Evolutionary conservation across 225 moss, liverwort and hornwort genomes (phyloP).

Genomic region (Asterella californica): DNA sequence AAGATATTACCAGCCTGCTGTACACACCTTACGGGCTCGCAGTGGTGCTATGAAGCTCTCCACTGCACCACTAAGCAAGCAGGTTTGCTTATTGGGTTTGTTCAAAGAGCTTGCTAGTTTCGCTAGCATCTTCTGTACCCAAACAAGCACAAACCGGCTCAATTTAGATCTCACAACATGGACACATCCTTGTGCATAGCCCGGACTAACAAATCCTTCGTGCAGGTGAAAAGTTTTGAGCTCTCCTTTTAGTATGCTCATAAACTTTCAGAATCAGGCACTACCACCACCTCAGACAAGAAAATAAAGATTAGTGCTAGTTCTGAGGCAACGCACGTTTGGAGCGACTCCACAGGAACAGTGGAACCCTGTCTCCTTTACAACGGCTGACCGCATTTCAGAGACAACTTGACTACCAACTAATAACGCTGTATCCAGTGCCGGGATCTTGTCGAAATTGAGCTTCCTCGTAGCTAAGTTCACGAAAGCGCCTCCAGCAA

Average conservation of each 20-base stretch:
- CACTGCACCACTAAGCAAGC: constrained; percentile 48
- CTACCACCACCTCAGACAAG: background rate
- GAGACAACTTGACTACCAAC: constrained; percentile 56
- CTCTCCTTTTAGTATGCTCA: no score
- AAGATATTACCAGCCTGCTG: background rate
- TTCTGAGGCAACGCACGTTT: constrained; percentile 37
- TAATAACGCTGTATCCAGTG: constrained; percentile 38
- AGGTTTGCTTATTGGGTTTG: constrained; percentile 64
- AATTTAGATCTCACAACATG: background rate
- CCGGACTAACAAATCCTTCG: background rate
- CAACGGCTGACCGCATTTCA: constrained; percentile 52
- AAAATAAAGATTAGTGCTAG: background rate
- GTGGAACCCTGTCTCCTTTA: constrained; percentile 57
- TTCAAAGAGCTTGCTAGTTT: constrained; percentile 64
- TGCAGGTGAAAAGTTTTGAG: background rate
- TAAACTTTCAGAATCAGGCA: background rate
- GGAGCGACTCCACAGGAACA: constrained; percentile 62
- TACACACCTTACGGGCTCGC: constrained; percentile 47
- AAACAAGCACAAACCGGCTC: background rate
- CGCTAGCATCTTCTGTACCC: constrained; percentile 62
- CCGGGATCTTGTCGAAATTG: constrained; percentile 21
- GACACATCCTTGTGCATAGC: background rate
- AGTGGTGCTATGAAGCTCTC: constrained; percentile 44
- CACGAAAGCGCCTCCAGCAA: constrained; percentile 12
- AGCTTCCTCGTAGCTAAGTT: constrained; percentile 24